Evolutionary conservation across 2,329 filamentous ascomycete species (phyloP), one percentile per base, ranked within the genome.

Genomic region (Neopestalotiopsis clavispora): DNA sequence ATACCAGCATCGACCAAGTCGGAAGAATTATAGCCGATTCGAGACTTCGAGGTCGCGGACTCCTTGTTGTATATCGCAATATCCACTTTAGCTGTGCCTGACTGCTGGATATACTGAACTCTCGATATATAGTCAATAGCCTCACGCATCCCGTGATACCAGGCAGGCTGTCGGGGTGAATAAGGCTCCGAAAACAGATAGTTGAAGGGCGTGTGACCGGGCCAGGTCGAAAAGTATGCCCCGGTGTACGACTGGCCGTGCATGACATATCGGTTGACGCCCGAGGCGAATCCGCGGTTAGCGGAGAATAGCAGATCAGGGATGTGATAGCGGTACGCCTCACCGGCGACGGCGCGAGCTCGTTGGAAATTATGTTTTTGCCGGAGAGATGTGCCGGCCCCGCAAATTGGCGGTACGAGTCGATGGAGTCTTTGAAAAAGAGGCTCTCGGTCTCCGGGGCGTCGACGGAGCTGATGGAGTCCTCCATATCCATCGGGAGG

Each of bases 291-390:
- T 17, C 45, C 45, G n/a, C 45, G 45, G n/a, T 60, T 60, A 3
- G 57, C 57, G 6, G 57, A 60, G 57, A 60, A 60, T 9, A 60
- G 57, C 12, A 60, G 28, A 20, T 60, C 57, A 2, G 57, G 57
- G n/a, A 60, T 38, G 17, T 30, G 28, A 28, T 60, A 34, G 28
- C 14, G 28, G 28, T 32, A 60, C 17, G 57, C 57, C 13, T n/a
- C 28, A 14, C 57, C 30, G 13, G 57, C 57, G 4, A 60, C 32
- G 6, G 57, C 57, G 57, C 57, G 2, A 60, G 57, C 57, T 60
- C 57, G 32, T 60, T 60, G 28, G 57, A 60, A 28, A 60, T 60
- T 17, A 60, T 38, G 28, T 60, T 17, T 12, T 60, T 60, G 57
- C 57, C 57, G 4, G 32, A n/a, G 17, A 60, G 57, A 34, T 60